phyloP scores from a whole-genome alignment of 2,329 filamentous ascomycete genomes.

The Fusarium annulatum region DNA sequence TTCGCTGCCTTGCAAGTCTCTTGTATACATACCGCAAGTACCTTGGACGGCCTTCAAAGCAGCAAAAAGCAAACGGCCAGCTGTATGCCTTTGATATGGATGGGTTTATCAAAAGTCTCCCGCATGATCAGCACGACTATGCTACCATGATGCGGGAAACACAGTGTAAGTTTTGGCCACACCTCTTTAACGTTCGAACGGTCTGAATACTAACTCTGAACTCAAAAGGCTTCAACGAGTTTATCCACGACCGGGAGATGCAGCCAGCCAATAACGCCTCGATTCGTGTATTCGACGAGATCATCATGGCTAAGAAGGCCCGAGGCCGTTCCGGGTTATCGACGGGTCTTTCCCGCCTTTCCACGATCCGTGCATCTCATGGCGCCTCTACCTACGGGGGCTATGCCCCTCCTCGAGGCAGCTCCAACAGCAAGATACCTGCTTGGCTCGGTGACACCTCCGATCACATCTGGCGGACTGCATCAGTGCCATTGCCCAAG shows the following conservation, averaged over 20 bases:
- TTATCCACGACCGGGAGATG: constrained; percentile 83
- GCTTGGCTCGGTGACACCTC: constrained; percentile 77
- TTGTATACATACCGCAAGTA: constrained; percentile 75
- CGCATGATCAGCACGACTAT: constrained; percentile 74
- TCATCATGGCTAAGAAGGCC: constrained; percentile 81
- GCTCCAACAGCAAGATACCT: constrained; percentile 54
- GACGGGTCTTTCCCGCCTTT: constrained; percentile 70
- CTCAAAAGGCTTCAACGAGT: constrained; percentile 74
- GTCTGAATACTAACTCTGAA: constrained; percentile 9
- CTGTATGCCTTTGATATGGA: constrained; percentile 73
- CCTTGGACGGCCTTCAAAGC: constrained; percentile 67
- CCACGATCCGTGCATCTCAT: constrained; percentile 68
- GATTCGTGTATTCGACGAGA: constrained; percentile 84
- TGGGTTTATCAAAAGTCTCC: constrained; percentile 72
- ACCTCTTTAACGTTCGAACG: neutral
- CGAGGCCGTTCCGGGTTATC: constrained; percentile 74
- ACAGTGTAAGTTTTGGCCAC: constrained; percentile 63
- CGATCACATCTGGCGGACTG: constrained; percentile 83
- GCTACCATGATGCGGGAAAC: constrained; percentile 72
- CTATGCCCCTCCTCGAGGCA: constrained; percentile 51
- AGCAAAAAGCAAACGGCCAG: constrained; percentile 70
- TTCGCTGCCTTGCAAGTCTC: constrained; percentile 72
- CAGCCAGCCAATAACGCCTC: constrained; percentile 69
- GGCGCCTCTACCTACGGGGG: constrained; percentile 58
- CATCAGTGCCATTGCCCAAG: constrained; percentile 68